Conservation (phyloP, 352 stramenopile genomes). For the Phytophthora fragariaefolia region DNA sequence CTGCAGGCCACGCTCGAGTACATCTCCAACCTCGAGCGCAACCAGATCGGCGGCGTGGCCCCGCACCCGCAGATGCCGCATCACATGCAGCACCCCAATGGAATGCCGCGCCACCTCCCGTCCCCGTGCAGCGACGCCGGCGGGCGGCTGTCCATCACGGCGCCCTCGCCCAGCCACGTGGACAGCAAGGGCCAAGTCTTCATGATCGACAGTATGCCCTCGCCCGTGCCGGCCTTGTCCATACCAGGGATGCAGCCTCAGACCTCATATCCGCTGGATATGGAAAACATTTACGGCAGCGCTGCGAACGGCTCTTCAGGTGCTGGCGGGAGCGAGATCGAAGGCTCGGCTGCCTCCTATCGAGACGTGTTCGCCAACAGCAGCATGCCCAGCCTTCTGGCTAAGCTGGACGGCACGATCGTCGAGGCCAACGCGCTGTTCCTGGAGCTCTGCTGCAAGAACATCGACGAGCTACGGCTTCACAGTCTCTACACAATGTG, state of each 20-base stretch:
- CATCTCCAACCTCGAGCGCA: conserved; percentile 76
- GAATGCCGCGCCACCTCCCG: conserved; percentile 37
- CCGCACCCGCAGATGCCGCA: conserved; percentile 26
- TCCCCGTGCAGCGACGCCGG: conserved; percentile 39
- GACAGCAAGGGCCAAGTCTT: conserved; percentile 57
- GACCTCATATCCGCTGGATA: conserved; percentile 65
- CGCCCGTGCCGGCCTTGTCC: conserved; percentile 69
- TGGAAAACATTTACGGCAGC: conserved; percentile 51
- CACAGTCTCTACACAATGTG: conserved; percentile 87
- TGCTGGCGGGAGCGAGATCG: conserved; percentile 50
- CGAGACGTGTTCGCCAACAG: conserved; percentile 76
- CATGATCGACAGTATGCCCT: conserved; percentile 84
- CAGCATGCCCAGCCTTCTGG: conserved; percentile 80
- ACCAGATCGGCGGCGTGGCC: conserved; percentile 45
- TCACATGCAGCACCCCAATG: conserved; percentile 33
- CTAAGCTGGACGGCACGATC: conserved; percentile 81
- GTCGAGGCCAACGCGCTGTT: conserved; percentile 82
- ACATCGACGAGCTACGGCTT: conserved; percentile 77
- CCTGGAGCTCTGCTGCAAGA: conserved; percentile 80
- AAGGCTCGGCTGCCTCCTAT: conserved; percentile 76
- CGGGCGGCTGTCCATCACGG: conserved; percentile 56
- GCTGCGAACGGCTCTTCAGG: conserved; percentile 25
- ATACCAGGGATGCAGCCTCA: conserved; percentile 64
- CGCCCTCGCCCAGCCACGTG: conserved; percentile 46
- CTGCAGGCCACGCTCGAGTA: conserved; percentile 87